These are phyloP conservation scores for Kodamaea fungicola DNA, from an alignment of 1,139 yeast species.

Conservation along the genomic window DNA sequence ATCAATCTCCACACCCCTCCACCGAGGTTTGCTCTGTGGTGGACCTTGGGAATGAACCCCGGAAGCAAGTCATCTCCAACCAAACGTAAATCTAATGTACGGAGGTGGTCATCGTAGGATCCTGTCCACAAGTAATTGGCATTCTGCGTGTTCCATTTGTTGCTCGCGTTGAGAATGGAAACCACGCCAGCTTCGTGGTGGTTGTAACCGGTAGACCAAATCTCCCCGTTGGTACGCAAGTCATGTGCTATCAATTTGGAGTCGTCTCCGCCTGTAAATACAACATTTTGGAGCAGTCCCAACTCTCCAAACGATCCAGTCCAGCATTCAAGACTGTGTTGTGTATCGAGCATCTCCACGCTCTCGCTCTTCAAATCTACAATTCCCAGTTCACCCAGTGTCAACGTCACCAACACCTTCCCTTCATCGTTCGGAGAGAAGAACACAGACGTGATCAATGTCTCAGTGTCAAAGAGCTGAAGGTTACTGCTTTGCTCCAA, in stretches of 20 bases:
- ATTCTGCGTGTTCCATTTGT: constrained; percentile 34
- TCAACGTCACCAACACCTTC: constrained; percentile 48
- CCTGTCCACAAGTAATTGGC: constrained; percentile 78
- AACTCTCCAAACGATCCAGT: constrained; percentile 69
- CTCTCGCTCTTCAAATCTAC: constrained; percentile 23
- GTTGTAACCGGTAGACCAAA: constrained; percentile 56
- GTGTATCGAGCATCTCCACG: constrained; percentile 16
- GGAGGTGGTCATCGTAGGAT: constrained; percentile 79
- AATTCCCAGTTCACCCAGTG: constrained; percentile 50
- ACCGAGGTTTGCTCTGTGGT: constrained; percentile 52
- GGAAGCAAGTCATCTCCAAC: constrained; percentile 39
- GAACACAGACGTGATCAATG: constrained; percentile 63
- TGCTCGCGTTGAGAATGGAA: constrained; percentile 56
- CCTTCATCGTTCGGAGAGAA: constrained; percentile 45
- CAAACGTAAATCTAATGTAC: constrained; percentile 67
- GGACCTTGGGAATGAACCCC: constrained; percentile 47
- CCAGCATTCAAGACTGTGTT: constrained; percentile 86
- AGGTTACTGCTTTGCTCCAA: constrained; percentile 15
- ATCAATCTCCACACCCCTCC: constrained; percentile 95
- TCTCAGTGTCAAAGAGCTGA: constrained; percentile 45
- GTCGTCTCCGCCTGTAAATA: constrained; percentile 93
- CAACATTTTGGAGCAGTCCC: constrained; percentile 51
- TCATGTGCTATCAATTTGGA: constrained; percentile 74
- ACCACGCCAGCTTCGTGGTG: constrained; percentile 88
- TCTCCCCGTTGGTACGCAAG: constrained; percentile 39